Evolutionary conservation across 2,329 filamentous ascomycete genomes (phyloP).

Genomic region (Capronia coronata): DNA sequence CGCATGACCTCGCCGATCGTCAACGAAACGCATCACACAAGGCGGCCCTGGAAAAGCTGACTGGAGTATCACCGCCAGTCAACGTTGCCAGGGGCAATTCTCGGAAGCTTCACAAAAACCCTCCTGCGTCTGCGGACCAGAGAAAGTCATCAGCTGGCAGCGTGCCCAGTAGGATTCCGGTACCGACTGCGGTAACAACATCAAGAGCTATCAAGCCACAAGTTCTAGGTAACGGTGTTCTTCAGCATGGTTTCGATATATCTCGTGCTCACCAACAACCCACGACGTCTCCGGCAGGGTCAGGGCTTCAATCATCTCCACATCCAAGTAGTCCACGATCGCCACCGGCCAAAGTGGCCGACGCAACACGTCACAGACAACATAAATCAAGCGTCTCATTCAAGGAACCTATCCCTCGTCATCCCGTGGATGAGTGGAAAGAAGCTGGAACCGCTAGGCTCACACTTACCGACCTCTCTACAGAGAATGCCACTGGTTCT

Average conservation of each 20-base stretch:
- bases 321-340: conserved; percentile 24
- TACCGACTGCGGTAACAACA: conserved; percentile 9
- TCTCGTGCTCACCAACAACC: conserved; percentile 9
- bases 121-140: background rate
- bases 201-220: conserved; percentile 1
- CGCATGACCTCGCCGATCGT: conserved; percentile 10
- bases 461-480: conserved; percentile 53
- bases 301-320: conserved; percentile 21
- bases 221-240: background rate
- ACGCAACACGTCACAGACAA: conserved; percentile 25
- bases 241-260: background rate
- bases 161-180: conserved; percentile 19
- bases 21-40: conserved; percentile 28
- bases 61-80: conserved; percentile 15
- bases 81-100: conserved; percentile 13
- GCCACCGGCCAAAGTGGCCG: conserved; percentile 16
- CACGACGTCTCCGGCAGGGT: conserved; percentile 14
- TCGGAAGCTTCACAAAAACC: conserved; percentile 22
- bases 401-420: conserved; percentile 42
- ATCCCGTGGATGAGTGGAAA: conserved; percentile 58
- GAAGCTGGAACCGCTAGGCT: conserved; percentile 59
- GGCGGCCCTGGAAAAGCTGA: conserved; percentile 27
- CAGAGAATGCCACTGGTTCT: conserved; percentile 39
- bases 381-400: conserved; percentile 40
- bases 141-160: conserved; percentile 1